Evolutionary conservation across 768 basidiomycete species (phyloP).

Genomic region (Solioccasus polychromus): DNA sequence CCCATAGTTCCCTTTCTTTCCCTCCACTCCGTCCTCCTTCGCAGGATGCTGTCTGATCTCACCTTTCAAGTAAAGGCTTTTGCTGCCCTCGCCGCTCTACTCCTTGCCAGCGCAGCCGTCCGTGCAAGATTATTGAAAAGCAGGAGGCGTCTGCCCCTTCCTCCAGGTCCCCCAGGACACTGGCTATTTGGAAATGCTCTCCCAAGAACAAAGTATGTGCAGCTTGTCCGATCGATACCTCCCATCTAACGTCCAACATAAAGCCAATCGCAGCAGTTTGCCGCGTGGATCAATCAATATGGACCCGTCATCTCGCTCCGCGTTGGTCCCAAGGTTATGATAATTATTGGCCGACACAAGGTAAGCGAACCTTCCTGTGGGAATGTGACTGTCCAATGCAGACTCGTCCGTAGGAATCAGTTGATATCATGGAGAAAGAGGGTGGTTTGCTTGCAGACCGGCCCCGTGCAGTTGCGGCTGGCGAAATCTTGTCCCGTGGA

Average conservation of each 20-base stretch:
- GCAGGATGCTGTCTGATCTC: not conserved
- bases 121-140: slow-evolving; percentile 5
- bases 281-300: slow-evolving; percentile 58
- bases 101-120: slow-evolving; percentile 12
- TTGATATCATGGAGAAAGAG: slow-evolving; percentile 67
- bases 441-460: slow-evolving; percentile 56
- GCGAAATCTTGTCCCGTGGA: slow-evolving; percentile 57
- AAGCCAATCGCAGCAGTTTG: slow-evolving; percentile 42
- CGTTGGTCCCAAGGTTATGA: slow-evolving; percentile 39
- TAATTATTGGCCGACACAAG: slow-evolving; percentile 38
- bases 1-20: not conserved
- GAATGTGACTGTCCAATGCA: not conserved
- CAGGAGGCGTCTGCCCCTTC: slow-evolving; percentile 22
- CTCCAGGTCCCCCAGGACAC: slow-evolving; percentile 32
- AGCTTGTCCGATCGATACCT: not conserved
- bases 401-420: slow-evolving; percentile 42
- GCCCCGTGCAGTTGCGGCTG: slow-evolving; percentile 53
- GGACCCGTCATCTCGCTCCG: slow-evolving; percentile 59
- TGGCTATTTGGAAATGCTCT: slow-evolving; percentile 33
- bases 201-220: slow-evolving; percentile 26
- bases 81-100: slow-evolving; percentile 15
- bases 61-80: slow-evolving; percentile 15
- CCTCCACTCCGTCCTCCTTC: not conserved
- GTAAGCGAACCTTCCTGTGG: slow-evolving; percentile 10
- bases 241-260: not conserved